Conservation (phyloP, 2,329 filamentous ascomycete species). For the Colletotrichum lindemuthianum region DNA sequence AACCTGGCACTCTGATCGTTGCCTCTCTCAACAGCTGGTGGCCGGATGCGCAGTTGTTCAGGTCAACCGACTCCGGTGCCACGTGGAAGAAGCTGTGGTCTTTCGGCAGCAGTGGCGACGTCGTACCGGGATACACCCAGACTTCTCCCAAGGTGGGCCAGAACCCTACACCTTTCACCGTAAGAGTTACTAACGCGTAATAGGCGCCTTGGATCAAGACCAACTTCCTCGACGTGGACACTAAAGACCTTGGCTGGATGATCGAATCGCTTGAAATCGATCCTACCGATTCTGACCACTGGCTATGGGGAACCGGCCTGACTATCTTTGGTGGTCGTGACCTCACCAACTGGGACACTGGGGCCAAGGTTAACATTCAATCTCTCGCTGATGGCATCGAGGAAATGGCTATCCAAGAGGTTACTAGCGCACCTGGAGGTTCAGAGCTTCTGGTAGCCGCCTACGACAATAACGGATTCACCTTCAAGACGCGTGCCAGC, state of each 20-base stretch:
- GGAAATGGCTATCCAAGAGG: slow-evolving; percentile 60
- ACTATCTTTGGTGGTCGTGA: slow-evolving; percentile 65
- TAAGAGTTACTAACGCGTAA: background rate
- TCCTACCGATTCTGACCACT: slow-evolving; percentile 68
- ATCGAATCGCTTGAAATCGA: slow-evolving; percentile 68
- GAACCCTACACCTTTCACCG: background rate
- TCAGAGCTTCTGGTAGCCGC: slow-evolving; percentile 63
- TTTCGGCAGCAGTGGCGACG: slow-evolving; percentile 57
- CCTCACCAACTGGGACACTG: slow-evolving; percentile 63
- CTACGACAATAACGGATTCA: slow-evolving; percentile 63
- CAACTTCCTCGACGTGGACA: slow-evolving; percentile 57
- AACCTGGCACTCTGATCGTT: slow-evolving; percentile 65
- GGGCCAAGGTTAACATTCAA: slow-evolving; percentile 53
- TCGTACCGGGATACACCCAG: slow-evolving; percentile 58
- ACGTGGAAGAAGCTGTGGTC: slow-evolving; percentile 66
- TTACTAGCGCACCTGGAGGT: slow-evolving; percentile 60
- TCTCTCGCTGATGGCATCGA: slow-evolving; percentile 66
- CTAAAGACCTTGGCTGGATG: slow-evolving; percentile 68
- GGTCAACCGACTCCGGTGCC: slow-evolving; percentile 64
- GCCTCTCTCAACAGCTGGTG: slow-evolving; percentile 68
- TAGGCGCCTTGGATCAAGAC: slow-evolving; percentile 63
- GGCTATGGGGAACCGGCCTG: slow-evolving; percentile 67
- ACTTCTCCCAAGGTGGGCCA: slow-evolving; percentile 50
- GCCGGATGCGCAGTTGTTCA: slow-evolving; percentile 66
- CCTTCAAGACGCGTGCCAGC: slow-evolving; percentile 49